These are phyloP conservation scores for Phoma sp. DNA, from an alignment of 2,329 filamentous ascomycete species.

Conservation along the genomic window DNA sequence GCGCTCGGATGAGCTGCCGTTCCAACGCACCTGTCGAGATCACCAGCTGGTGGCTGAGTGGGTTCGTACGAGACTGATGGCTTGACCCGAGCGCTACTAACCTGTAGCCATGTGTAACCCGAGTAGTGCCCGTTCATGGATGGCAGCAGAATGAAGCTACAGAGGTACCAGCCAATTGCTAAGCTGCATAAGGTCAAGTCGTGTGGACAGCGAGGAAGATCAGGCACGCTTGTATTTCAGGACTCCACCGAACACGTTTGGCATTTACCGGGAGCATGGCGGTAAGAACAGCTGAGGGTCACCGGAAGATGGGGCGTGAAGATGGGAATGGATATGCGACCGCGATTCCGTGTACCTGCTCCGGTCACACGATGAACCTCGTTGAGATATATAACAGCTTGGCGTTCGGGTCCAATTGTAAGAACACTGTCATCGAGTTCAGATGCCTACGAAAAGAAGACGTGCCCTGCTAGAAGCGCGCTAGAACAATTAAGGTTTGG, in stretches of 20 bases:
- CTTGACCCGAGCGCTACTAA: constrained; percentile 10
- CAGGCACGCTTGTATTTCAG: constrained; percentile 30
- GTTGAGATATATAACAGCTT: not conserved
- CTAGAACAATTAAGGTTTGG: constrained; percentile 19
- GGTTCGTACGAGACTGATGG: constrained; percentile 24
- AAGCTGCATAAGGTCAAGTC: constrained; percentile 21
- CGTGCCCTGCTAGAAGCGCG: constrained; percentile 9
- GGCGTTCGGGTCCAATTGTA: not conserved
- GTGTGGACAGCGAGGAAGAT: constrained; percentile 23
- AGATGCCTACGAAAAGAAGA: constrained; percentile 1
- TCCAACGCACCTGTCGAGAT: constrained; percentile 12
- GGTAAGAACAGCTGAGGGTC: constrained; percentile 3
- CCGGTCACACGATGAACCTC: not conserved
- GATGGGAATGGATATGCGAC: not conserved
- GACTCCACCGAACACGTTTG: constrained; percentile 31
- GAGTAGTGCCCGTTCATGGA: constrained; percentile 26
- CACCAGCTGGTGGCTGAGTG: constrained; percentile 13
- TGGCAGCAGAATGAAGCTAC: constrained; percentile 25
- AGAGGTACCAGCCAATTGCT: constrained; percentile 18
- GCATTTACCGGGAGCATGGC: constrained; percentile 17
- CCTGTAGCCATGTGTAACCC: constrained; percentile 16
- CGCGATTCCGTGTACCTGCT: not conserved
- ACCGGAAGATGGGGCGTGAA: constrained; percentile 6
- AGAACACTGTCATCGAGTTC: constrained; percentile 12
- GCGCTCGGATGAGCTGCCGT: constrained; percentile 17